Base-by-base conservation (phyloP, 805 yeast species). In the Ogataea ganodermae region DNA sequence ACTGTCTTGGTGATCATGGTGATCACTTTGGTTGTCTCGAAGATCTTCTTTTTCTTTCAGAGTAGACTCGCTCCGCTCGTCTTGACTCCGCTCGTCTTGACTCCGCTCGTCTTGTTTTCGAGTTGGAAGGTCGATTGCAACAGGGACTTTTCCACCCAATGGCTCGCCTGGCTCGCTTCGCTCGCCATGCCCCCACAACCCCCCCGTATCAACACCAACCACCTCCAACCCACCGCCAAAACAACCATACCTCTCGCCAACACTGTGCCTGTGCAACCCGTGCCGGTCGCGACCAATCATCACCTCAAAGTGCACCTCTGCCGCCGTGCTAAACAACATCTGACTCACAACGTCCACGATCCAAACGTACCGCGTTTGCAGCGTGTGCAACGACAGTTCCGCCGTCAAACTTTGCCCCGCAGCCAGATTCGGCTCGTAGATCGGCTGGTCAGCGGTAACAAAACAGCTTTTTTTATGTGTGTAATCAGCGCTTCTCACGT, bases 131-230 rank as follows among this genome's bases (percentile, higher is more conserved):
- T n/a, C n/a, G n/a, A n/a, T n/a, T n/a, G n/a, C n/a, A n/a, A n/a
- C n/a, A n/a, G n/a, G n/a, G n/a, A n/a, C n/a, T n/a, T n/a, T n/a
- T n/a, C n/a, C n/a, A n/a, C n/a, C n/a, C n/a, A n/a, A n/a, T n/a
- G n/a, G n/a, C n/a, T n/a, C n/a, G n/a, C n/a, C n/a, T n/a, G n/a
- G n/a, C n/a, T n/a, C n/a, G n/a, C n/a, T n/a, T n/a, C n/a, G n/a
- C n/a, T n/a, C n/a, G n/a, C n/a, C n/a, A n/a, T n/a, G n/a, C n/a
- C 36, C 13, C 97, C 98, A 94, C 26, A 92, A 61, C 45, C 81
- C 85, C 3, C 74, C 55, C 0, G 96, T 86, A 53, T 81, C 86
- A 52, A 72, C 69, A 46, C 77, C 73, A 22, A 74, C 65, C 0
- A 87, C 84, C 8, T 57, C 63, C 21, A 86, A 51, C n/a, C 67